Evolutionary conservation across 2,329 filamentous ascomycete genomes (phyloP).

Genomic region (Huntiella omanensis): DNA sequence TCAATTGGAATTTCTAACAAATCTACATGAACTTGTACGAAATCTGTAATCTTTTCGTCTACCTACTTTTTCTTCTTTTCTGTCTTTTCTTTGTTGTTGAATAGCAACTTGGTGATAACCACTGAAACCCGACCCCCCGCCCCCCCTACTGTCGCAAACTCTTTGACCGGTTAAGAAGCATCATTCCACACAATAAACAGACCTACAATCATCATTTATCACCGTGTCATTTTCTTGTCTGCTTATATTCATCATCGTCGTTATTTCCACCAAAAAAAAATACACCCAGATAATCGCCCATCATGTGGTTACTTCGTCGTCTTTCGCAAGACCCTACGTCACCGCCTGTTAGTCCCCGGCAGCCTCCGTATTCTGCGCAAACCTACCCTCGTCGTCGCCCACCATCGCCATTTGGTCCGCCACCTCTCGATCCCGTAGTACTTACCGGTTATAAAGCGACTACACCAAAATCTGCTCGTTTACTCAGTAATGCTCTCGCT

Average conservation of each 20-base stretch:
- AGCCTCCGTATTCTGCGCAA: neutral
- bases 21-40: neutral
- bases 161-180: too few species aligned
- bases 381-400: constrained; percentile 26
- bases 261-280: too few species aligned
- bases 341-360: constrained; percentile 14
- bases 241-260: too few species aligned
- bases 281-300: neutral
- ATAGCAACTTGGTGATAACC: too few species aligned
- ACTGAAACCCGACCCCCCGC: too few species aligned
- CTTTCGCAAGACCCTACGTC: constrained; percentile 9
- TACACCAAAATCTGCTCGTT: constrained; percentile 39
- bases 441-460: constrained; percentile 46
- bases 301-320: constrained; percentile 11
- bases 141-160: too few species aligned
- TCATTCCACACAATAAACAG: too few species aligned
- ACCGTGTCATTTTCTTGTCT: too few species aligned
- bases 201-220: too few species aligned
- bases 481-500: constrained; percentile 56
- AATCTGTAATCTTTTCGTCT: neutral
- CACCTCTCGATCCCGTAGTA: constrained; percentile 64
- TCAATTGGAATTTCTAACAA: neutral
- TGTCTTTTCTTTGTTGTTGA: neutral
- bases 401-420: constrained; percentile 66
- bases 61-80: neutral